Evolutionary conservation across 352 stramenopile genomes (phyloP), one percentile per base, ranked within the genome.

Genomic region (Globisporangium barbulae): DNA sequence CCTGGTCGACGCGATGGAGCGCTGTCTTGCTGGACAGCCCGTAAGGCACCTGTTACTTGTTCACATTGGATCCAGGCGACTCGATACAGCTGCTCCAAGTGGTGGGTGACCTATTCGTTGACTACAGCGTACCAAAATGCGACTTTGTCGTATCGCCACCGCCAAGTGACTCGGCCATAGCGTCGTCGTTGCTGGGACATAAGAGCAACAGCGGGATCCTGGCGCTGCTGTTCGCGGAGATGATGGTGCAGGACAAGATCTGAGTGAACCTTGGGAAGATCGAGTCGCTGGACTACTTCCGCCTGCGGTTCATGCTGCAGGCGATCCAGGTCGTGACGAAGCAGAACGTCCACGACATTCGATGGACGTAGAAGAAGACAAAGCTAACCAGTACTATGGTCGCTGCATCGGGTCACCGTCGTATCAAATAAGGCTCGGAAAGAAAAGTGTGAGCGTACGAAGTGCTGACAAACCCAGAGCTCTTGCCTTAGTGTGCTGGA

Each of bases 161-260:
- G 17, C 22, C 25, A 7, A 53, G 22, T 10, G 4, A 12, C 5
- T 35, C 13, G 1, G 15, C 48, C 10, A 4, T 25, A 37, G 15
- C 22, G 25, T 7, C 48, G 19, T 9, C 1, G 9, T 22, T 2
- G 48, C 48, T 54, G 25, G 19, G 5, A 7, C 48, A 28, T n/a
- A 25, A 53, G 47, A 48, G 42, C 35, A 17, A 30, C 37, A 64
- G 47, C 35, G 59, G 59, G 22, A 21, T 64, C 30, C 33, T 64
- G 31, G 58, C 58, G 47, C 35, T 64, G 47, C 47, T 64, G n/a
- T 64, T 64, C 12, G 47, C 58, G 33, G 58, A 64, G 19, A 21
- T 39, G n/a, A 50, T 58, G 47, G 13, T 64, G 19, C 33, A 28
- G 21, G 33, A 31, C 22, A 53, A 30, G 47, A 52, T 47, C 2